These are phyloP conservation scores for Falciphora oryzae DNA, from an alignment of 2,329 filamentous ascomycete species.

Conservation along the genomic window DNA sequence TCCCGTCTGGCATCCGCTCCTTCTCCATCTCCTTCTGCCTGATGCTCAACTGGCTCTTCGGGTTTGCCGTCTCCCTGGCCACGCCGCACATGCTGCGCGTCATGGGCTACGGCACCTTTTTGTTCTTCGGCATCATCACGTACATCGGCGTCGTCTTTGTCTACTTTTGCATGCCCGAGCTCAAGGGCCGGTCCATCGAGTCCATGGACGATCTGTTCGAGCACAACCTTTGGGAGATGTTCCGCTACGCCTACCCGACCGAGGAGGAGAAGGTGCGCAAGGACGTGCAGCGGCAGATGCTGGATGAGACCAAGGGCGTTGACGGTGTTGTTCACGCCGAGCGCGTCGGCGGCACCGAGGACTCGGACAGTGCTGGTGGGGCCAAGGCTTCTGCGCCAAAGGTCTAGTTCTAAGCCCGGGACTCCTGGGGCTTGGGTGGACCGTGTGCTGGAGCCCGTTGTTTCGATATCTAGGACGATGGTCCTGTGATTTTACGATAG, in stretches of 20 bases:
- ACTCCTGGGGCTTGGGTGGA: too few relatives aligned
- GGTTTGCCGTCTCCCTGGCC: conserved; percentile 27
- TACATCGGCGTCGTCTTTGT: conserved; percentile 26
- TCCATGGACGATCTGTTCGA: conserved; percentile 43
- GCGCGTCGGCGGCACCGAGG: too few relatives aligned
- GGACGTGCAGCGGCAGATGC: conserved; percentile 12
- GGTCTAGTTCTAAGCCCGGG: not conserved
- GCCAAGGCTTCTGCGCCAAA: not conserved
- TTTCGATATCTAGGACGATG: too few relatives aligned
- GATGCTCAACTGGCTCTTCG: conserved; percentile 28
- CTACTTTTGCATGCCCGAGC: conserved; percentile 44
- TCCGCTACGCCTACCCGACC: conserved; percentile 31
- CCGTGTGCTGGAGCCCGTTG: too few relatives aligned
- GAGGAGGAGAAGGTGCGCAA: conserved; percentile 17
- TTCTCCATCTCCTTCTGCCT: conserved; percentile 24
- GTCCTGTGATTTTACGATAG: too few relatives aligned
- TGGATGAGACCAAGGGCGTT: conserved; percentile 8
- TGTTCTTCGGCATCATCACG: conserved; percentile 29
- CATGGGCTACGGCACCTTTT: conserved; percentile 30
- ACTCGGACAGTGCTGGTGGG: not conserved
- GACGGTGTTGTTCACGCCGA: not conserved
- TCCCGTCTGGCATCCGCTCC: conserved; percentile 26
- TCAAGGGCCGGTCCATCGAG: conserved; percentile 43
- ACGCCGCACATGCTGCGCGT: conserved; percentile 29
- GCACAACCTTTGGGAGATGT: conserved; percentile 34